Evolutionary conservation across 768 basidiomycete genomes (phyloP).

Genomic region (Lentinula raphanica): DNA sequence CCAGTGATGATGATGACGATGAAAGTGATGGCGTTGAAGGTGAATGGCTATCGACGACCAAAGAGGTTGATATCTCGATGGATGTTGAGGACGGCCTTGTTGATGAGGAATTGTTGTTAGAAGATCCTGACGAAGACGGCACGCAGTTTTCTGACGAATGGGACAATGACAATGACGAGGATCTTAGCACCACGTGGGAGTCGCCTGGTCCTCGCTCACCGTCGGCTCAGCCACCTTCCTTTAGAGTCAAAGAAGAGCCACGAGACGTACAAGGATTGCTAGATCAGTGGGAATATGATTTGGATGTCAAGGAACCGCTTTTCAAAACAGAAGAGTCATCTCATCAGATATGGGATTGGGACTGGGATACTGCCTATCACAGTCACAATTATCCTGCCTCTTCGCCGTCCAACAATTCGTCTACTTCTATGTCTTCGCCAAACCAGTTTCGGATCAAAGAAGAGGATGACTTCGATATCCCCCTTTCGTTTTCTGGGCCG

Average conservation of each 20-base stretch:
- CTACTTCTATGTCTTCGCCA: conserved; percentile 24
- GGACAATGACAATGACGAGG: conserved; percentile 37
- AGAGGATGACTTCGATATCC: conserved; percentile 40
- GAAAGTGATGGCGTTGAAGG: not conserved
- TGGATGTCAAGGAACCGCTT: conserved; percentile 37
- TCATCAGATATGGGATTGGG: conserved; percentile 36
- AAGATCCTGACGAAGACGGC: not conserved
- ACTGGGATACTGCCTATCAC: conserved; percentile 33
- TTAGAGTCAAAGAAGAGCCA: conserved; percentile 53
- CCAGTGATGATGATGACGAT: not conserved
- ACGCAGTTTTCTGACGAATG: not conserved
- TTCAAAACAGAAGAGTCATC: conserved; percentile 4
- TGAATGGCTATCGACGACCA: not conserved
- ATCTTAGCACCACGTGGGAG: conserved; percentile 3
- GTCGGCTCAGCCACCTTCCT: conserved; percentile 35
- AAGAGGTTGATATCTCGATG: not conserved
- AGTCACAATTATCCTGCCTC: conserved; percentile 22
- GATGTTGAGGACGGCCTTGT: not conserved
- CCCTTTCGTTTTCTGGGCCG: conserved; percentile 21
- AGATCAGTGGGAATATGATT: conserved; percentile 61
- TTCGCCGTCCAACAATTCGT: conserved; percentile 22
- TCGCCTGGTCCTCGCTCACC: conserved; percentile 57
- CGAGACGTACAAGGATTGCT: conserved; percentile 59
- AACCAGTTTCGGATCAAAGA: conserved; percentile 38
- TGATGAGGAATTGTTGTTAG: not conserved